A percentile compares a stretch with the other conserved stretches of the same genome.
phyloP scores from a whole-genome alignment of 1,284 basidiomycete species.

The Trichosporon faecale region DNA sequence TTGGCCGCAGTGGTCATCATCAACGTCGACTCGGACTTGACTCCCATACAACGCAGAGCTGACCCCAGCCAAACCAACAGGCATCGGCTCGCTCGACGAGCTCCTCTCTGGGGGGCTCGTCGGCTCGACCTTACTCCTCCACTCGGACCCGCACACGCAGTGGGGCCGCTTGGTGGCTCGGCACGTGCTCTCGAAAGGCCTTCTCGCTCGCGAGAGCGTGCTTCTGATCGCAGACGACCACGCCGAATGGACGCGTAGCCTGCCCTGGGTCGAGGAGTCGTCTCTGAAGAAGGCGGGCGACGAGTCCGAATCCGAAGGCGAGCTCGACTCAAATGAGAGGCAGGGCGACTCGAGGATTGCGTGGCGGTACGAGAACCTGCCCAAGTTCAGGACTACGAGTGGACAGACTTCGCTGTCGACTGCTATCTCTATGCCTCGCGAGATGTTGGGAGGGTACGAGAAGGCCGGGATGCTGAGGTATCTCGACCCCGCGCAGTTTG shows the following conservation, averaged over 20 bases:
- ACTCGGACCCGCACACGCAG: conserved; percentile 77
- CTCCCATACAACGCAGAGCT: not conserved
- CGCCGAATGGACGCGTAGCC: conserved; percentile 59
- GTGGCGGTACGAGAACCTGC: conserved; percentile 92
- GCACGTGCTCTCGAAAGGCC: conserved; percentile 83
- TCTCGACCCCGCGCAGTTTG: not conserved
- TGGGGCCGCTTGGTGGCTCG: conserved; percentile 83
- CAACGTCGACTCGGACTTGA: no score
- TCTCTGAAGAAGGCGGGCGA: conserved; percentile 39
- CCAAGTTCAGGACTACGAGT: conserved; percentile 60
- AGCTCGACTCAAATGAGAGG: conserved; percentile 55
- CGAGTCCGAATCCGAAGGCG: conserved; percentile 55
- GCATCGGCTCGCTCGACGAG: conserved; percentile 92
- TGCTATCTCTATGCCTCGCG: not conserved
- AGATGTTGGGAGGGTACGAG: not conserved
- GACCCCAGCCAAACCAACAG: conserved; percentile 60
- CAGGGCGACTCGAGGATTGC: conserved; percentile 64
- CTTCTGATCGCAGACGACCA: conserved; percentile 65
- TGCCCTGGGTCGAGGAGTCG: conserved; percentile 68
- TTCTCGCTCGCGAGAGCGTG: conserved; percentile 67
- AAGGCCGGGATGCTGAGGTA: not conserved
- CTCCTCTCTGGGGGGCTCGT: conserved; percentile 88
- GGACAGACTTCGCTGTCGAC: not conserved
- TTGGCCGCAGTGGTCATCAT: no score
- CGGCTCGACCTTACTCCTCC: conserved; percentile 68